Evolutionary conservation across 495 filamentous ascomycete species (phyloP).

Genomic region (Parathielavia appendiculata): DNA sequence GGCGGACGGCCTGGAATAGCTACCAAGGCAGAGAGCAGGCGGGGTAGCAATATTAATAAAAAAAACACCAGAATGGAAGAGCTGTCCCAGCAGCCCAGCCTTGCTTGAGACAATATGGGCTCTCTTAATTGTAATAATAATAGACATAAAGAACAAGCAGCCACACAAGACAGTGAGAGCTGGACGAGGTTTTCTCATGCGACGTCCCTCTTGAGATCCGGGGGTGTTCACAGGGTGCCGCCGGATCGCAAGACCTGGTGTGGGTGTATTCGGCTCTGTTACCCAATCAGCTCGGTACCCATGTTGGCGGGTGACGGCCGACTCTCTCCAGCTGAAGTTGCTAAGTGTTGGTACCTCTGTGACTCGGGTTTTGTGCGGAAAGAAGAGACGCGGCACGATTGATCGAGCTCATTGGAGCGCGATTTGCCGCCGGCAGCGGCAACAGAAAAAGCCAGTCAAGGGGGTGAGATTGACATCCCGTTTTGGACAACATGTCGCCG

Average conservation of each 20-base stretch:
- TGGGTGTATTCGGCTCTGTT: too few relatives aligned
- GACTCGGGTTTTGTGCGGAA: too few relatives aligned
- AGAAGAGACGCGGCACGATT: too few relatives aligned
- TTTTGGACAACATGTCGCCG: not conserved
- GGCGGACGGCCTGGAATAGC: too few relatives aligned
- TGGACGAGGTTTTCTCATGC: not conserved
- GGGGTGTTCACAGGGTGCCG: too few relatives aligned
- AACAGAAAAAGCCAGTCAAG: not conserved
- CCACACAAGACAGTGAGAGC: not conserved
- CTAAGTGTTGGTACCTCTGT: too few relatives aligned
- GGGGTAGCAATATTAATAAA: not conserved
- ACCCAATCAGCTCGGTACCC: too few relatives aligned
- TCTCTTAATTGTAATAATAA: not conserved
- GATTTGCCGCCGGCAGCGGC: conserved; percentile 3
- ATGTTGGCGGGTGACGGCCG: too few relatives aligned
- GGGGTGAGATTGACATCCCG: not conserved
- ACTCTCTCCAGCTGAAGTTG: too few relatives aligned
- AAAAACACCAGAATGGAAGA: not conserved
- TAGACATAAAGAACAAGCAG: not conserved
- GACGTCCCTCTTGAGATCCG: too few relatives aligned
- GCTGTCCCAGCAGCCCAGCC: not conserved
- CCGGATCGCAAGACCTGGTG: too few relatives aligned
- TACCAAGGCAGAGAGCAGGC: not conserved
- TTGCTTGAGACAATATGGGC: not conserved
- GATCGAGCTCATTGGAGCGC: too few relatives aligned